Percentiles rank a stretch among this genome's conserved stretches.
Conservation (phyloP, 2,329 filamentous ascomycete species). For the Sporothrix luriei region DNA sequence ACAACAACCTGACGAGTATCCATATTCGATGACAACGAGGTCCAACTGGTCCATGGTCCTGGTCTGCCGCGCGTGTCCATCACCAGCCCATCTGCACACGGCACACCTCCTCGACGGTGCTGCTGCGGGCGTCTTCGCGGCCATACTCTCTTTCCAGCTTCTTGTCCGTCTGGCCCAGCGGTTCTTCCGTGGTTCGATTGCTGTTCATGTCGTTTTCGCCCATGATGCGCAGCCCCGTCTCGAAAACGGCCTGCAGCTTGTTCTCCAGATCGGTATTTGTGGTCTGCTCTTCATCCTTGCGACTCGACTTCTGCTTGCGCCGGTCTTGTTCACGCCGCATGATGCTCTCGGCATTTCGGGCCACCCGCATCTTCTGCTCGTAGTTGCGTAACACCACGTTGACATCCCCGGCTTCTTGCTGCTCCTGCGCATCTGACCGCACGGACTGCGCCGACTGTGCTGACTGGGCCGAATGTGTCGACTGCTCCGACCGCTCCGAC, state of each 20-base stretch:
- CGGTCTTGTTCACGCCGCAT: not conserved
- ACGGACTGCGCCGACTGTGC: not conserved
- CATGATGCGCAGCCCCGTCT: not conserved
- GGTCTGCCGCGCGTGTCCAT: not conserved
- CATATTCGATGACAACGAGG: not conserved
- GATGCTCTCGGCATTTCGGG: not conserved
- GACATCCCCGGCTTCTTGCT: not conserved
- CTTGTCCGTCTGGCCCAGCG: not conserved
- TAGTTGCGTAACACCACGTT: constrained; percentile 16
- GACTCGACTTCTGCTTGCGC: not conserved
- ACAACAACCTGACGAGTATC: not conserved
- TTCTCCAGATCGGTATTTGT: not conserved
- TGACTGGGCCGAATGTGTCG: not conserved
- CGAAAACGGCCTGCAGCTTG: not conserved
- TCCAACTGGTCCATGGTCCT: not conserved
- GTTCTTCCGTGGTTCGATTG: not conserved
- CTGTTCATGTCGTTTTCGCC: not conserved
- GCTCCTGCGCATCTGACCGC: not conserved
- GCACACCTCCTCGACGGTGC: constrained; percentile 22
- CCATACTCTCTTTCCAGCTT: constrained; percentile 8
- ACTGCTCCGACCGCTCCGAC: not conserved
- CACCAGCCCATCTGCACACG: constrained; percentile 19
- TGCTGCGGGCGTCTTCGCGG: not conserved
- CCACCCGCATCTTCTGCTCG: constrained; percentile 2
- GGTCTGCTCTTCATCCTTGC: not conserved